phyloP scores from a whole-genome alignment of 2,329 filamentous ascomycete species.

The Magnaporthiopsis poae region DNA sequence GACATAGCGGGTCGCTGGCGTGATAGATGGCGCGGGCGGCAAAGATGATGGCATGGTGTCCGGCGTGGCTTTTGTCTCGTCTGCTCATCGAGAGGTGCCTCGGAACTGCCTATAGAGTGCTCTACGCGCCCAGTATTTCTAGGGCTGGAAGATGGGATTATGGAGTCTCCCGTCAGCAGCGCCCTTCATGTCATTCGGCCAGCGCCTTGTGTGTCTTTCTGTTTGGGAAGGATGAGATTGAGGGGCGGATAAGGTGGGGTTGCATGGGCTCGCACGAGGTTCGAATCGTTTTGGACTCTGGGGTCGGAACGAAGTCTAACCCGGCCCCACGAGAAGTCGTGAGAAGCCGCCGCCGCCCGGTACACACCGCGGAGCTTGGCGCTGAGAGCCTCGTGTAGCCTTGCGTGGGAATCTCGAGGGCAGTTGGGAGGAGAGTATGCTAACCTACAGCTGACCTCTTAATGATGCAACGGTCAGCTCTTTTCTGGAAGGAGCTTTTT shows the following conservation, averaged over 20 bases:
- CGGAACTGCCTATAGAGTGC: not conserved
- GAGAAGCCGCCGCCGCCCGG: no score
- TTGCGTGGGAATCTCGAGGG: not conserved
- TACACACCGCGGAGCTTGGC: not conserved
- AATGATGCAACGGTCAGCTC: not conserved
- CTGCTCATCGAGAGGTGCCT: not conserved
- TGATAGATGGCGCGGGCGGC: slow-evolving; percentile 40
- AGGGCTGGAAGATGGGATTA: not conserved
- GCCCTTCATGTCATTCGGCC: not conserved
- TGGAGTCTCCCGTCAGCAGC: not conserved
- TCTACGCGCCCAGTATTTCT: no score
- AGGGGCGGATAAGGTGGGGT: not conserved
- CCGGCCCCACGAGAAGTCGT: not conserved
- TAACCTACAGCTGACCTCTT: not conserved
- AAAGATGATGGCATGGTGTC: slow-evolving; percentile 17
- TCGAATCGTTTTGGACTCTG: no score
- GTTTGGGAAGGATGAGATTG: not conserved
- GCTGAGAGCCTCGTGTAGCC: not conserved
- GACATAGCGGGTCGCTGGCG: slow-evolving; percentile 58
- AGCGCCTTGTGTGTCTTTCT: no score
- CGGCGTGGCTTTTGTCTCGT: not conserved
- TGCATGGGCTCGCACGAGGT: not conserved
- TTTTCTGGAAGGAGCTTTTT: no score
- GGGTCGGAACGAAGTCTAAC: not conserved
- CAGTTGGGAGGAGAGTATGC: not conserved